Evolutionary conservation across 495 filamentous ascomycete genomes (phyloP).

Genomic region (Penicillium psychrofluorescens): DNA sequence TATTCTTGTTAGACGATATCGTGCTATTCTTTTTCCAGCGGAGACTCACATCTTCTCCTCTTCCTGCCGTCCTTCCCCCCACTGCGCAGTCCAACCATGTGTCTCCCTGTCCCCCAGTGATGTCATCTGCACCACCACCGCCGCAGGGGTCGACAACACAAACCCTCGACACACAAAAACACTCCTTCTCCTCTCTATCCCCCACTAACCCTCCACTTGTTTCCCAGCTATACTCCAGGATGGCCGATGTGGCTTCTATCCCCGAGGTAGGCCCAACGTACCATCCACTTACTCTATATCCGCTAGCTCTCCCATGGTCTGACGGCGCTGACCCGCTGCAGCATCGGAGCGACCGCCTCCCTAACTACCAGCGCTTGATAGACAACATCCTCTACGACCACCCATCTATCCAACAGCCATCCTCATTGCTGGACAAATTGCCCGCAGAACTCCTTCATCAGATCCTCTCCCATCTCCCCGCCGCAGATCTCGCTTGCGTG

Average conservation of each 20-base stretch:
- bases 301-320: background rate
- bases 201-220: too few species aligned
- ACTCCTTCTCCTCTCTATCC: too few species aligned
- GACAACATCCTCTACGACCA: constrained; percentile 7
- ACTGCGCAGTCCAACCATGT: constrained; percentile 3
- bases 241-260: background rate
- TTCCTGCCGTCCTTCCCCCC: background rate
- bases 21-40: background rate
- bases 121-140: constrained; percentile 14
- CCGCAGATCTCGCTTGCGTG: constrained; percentile 47
- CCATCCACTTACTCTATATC: background rate
- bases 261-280: background rate
- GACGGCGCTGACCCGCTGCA: background rate
- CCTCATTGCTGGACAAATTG: constrained; percentile 35
- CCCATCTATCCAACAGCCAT: background rate
- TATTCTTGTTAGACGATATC: too few species aligned
- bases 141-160: background rate
- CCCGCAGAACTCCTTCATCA: constrained; percentile 57
- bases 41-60: background rate
- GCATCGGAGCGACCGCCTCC: constrained; percentile 1
- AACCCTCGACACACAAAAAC: too few species aligned
- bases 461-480: constrained; percentile 54
- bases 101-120: constrained; percentile 7
- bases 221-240: background rate
- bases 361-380: constrained; percentile 1